These are phyloP conservation scores for Nakazawaea anatomiae DNA, from an alignment of 805 yeast species.

Conservation along the genomic window DNA sequence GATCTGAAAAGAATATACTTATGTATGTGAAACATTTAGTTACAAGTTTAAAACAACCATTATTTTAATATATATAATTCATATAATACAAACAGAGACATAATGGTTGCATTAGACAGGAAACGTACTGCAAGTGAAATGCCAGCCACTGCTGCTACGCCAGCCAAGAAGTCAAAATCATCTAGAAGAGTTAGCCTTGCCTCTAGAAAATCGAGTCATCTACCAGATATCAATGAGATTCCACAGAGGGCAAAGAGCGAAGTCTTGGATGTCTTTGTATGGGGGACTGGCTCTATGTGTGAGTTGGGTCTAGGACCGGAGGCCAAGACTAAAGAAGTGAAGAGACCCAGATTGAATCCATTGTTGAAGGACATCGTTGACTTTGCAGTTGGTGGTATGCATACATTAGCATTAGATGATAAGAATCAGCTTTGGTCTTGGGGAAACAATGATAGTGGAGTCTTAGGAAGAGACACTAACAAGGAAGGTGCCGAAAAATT, in stretches of 20 bases:
- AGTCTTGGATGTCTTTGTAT: constrained; percentile 75
- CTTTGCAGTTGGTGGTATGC: constrained; percentile 96
- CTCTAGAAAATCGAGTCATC: constrained; percentile 42
- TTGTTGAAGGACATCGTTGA: constrained; percentile 72
- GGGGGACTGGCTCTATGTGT: constrained; percentile 98
- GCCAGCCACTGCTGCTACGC: neutral
- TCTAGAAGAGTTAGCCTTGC: constrained; percentile 22
- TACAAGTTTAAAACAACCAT: no score
- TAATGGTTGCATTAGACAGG: constrained; percentile 10
- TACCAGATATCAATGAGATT: constrained; percentile 38
- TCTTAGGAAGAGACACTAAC: constrained; percentile 81
- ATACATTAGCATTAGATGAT: constrained; percentile 74
- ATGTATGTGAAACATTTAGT: no score
- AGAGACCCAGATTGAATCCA: constrained; percentile 91
- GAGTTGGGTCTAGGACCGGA: constrained; percentile 96
- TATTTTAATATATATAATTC: neutral
- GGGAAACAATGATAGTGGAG: constrained; percentile 95
- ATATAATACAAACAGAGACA: neutral
- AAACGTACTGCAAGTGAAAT: constrained; percentile 7
- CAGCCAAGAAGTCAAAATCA: constrained; percentile 9
- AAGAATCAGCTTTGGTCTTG: constrained; percentile 89
- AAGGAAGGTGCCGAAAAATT: constrained; percentile 53
- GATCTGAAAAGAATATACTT: no score
- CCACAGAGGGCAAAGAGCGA: constrained; percentile 30
- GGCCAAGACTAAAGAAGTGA: constrained; percentile 88